Base-by-base conservation (phyloP, 139 green algal species). In the Picochlorum sp. region DNA sequence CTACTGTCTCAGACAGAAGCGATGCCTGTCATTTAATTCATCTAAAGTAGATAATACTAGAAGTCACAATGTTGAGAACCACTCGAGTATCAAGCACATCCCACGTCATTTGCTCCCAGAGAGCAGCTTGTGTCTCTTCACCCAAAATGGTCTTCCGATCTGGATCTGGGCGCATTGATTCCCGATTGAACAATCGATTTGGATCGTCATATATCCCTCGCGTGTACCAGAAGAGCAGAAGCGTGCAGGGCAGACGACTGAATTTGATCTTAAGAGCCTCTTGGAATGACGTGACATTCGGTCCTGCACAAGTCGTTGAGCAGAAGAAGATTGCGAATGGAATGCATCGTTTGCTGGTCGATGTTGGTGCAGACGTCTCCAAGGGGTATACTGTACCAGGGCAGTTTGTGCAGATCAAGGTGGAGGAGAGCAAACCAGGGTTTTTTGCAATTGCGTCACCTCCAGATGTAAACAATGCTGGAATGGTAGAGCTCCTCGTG, bases 401-500 rank as follows among this genome's bases (percentile, higher is more conserved):
- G 0, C 90, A 97, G 72, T 97, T 85, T 67, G 65, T 97, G 34
- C 69, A 86, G 76, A 55, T 83, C 44, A 86, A 87, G 69, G 63
- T 81, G 0, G 73, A 68, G 34, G 64, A 44, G 20, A 73, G 65
- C 67, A 95, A 95, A 78, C 62, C 90, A 16, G 81, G 86, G 56
- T 95, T 95, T 75, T 91, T 95, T 56, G 91, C 91, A 24, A 94
- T 97, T 59, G 86, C 90, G 3, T 95, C 86, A 0, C 41, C 83
- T 2, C 90, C 88, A 30, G 72, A 83, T 31, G 49, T 54, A 15
- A 74, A 77, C 49, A 71, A 77, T 14, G 38, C 58, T n/a, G 67
- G 67, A 21, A 18, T 68, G 0, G 34, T 91, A 30, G 83, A 89
- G 70, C 67, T 91, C 49, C 72, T 91, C 23, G 69, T 92, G 30